Base-by-base conservation (phyloP, 2,329 filamentous ascomycete species). In the Pleurostoma richardsiae region DNA sequence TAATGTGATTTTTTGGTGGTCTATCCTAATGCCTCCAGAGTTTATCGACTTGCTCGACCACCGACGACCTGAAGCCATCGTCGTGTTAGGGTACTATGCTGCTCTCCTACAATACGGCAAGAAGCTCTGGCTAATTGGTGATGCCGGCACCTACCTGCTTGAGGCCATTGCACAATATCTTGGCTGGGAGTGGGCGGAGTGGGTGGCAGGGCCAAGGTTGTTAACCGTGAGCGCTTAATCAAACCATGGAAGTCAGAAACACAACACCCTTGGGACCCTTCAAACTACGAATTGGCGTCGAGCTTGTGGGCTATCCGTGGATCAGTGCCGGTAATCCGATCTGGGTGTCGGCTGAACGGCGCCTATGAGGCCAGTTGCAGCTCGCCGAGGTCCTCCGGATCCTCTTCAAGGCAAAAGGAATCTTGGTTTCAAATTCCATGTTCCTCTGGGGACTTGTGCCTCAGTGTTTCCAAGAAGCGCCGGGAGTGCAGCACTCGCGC, bases 1-100 rank as follows among this genome's bases (percentile, higher is more conserved):
- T 29, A 40, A 36, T 27, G n/a, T 47, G 28, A 43, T 43, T 5
- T 47, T 47, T 29, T 33, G 6, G 30, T 47, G 45, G 45, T 41
- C 30, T 4, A 11, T 38, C 6, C 26, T 30, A 5, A 29, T 47
- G 7, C 40, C 41, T 10, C 19, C 29, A 26, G 27, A 30, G n/a
- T 47, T 30, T 33, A 30, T 47, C 5, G 45, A 33, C 26, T 8
- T 47, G 33, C 10, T 47, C 36, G 28, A 26, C 4, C 31, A 40
- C 26, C 33, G 33, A 2, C 29, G 36, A 5, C 30, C 45, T 6
- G 45, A 47, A 31, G 45, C 45, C 6, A 19, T 47, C 6, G 45
- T 41, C 19, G 5, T 46, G 26, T 29, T 46, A 30, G 45, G 45
- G 11, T 42, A 40, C 30, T 46, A 46, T 19, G 39, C 45, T 3